Evolutionary conservation across 176 grass and related monocot species (phyloP).

Genomic region (Phoenix roebelenii): DNA sequence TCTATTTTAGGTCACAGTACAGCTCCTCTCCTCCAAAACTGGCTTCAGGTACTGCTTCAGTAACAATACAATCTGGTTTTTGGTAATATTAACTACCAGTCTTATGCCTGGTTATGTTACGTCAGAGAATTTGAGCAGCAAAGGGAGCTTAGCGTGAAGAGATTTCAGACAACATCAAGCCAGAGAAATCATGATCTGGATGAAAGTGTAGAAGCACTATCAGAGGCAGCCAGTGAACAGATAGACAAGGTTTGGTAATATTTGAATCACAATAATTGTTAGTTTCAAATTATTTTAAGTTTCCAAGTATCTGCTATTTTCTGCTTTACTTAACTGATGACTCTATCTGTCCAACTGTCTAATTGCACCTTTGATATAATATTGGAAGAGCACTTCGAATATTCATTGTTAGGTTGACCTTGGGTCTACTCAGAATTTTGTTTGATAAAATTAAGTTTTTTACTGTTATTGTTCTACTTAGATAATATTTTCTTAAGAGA

Average conservation of each 20-base stretch:
- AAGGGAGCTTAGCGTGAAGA: conserved; percentile 57
- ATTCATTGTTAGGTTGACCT: no score
- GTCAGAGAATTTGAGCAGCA: conserved; percentile 99
- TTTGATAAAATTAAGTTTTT: no score
- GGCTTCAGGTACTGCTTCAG: conserved; percentile 70
- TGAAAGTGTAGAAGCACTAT: conserved; percentile 44
- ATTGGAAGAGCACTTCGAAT: no score
- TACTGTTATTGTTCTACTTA: no score
- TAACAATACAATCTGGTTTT: conserved; percentile 6
- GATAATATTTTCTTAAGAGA: no score
- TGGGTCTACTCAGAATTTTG: no score
- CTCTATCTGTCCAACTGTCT: no score
- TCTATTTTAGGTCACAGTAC: conserved; percentile 68
- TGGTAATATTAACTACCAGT: conserved; percentile 6
- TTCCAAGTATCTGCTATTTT: no score
- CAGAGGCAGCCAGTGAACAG: conserved; percentile 29
- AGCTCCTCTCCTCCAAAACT: conserved; percentile 91
- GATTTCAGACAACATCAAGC: conserved; percentile 55
- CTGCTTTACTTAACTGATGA: no score
- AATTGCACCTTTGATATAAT: no score
- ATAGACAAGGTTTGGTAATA: conserved; percentile 62
- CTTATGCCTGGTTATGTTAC: conserved; percentile 27
- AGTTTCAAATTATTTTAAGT: background rate
- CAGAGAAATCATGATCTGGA: conserved; percentile 50
- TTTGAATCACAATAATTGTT: background rate